phyloP scores from a whole-genome alignment of 495 filamentous ascomycete genomes.

The Hypoxylon lienhwacheense region DNA sequence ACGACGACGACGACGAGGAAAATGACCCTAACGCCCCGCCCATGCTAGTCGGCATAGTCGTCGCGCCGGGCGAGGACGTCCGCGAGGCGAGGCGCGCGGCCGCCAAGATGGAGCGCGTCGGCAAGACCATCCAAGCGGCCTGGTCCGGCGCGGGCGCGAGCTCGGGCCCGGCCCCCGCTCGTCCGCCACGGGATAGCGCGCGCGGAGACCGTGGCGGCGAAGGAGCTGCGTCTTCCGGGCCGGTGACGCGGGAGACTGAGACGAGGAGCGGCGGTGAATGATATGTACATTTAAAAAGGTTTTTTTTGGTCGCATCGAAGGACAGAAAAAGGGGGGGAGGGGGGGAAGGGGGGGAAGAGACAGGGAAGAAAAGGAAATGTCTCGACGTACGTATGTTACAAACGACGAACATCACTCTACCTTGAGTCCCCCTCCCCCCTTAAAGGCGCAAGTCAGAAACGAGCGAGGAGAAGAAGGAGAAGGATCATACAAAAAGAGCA shows the following conservation, averaged over 20 bases:
- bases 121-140: conserved; percentile 40
- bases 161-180: conserved; percentile 30
- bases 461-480: too few relatives aligned
- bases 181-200: not conserved
- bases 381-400: too few relatives aligned
- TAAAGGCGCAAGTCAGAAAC: too few relatives aligned
- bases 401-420: not conserved
- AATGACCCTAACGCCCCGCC: conserved; percentile 32
- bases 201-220: not conserved
- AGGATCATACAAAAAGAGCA: too few relatives aligned
- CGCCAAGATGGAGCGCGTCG: conserved; percentile 41
- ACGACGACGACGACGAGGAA: conserved; percentile 5
- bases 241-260: not conserved
- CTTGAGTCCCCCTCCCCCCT: too few relatives aligned
- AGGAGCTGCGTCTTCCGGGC: not conserved
- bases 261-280: conserved; percentile 20
- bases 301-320: too few relatives aligned
- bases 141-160: conserved; percentile 32
- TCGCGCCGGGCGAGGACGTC: conserved; percentile 33
- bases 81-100: conserved; percentile 41
- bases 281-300: too few relatives aligned
- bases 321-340: too few relatives aligned
- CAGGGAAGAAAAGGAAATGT: not conserved
- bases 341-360: not conserved
- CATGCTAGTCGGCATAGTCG: conserved; percentile 41